A percentile compares a stretch with the other conserved stretches of the same genome.
These are phyloP conservation scores for Begonia masoniana DNA, from an alignment of 306 rosid species.

Conservation along the genomic window DNA sequence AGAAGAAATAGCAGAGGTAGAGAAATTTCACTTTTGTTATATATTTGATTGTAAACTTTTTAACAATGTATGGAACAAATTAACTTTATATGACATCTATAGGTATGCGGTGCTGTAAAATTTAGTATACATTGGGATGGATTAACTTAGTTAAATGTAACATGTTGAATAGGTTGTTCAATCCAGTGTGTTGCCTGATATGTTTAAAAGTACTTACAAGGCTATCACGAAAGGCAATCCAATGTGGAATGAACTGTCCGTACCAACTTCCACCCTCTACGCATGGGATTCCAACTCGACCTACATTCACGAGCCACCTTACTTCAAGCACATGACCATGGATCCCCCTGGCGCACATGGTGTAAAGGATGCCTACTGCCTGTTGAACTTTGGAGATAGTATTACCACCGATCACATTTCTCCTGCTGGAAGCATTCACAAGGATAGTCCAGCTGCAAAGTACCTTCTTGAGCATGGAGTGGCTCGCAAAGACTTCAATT, in stretches of 20 bases:
- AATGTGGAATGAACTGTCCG: conserved; percentile 67
- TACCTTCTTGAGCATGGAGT: conserved; percentile 73
- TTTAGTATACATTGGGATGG: background rate
- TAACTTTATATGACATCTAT: no score
- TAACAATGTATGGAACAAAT: no score
- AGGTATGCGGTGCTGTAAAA: background rate
- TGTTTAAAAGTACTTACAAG: conserved; percentile 74
- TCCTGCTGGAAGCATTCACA: conserved; percentile 89
- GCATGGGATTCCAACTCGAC: conserved; percentile 85
- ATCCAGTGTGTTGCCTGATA: conserved; percentile 74
- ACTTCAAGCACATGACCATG: conserved; percentile 79
- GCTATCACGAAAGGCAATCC: conserved; percentile 78
- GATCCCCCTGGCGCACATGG: conserved; percentile 77
- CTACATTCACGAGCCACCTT: conserved; percentile 90
- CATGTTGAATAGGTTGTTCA: conserved; percentile 58
- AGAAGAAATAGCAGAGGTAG: conserved; percentile 79
- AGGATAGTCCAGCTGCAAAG: conserved; percentile 90
- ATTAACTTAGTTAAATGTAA: conserved; percentile 12
- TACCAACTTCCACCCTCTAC: conserved; percentile 48
- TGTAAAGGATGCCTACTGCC: conserved; percentile 86
- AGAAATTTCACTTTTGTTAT: conserved; percentile 5
- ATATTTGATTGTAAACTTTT: no score
- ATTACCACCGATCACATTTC: conserved; percentile 95
- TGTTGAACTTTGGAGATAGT: conserved; percentile 84
- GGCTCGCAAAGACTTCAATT: conserved; percentile 78